A percentile compares a stretch with the other conserved stretches of the same genome.
Evolutionary conservation across 441 rosid species (phyloP).

Genomic region (Flueggea neowawraea): DNA sequence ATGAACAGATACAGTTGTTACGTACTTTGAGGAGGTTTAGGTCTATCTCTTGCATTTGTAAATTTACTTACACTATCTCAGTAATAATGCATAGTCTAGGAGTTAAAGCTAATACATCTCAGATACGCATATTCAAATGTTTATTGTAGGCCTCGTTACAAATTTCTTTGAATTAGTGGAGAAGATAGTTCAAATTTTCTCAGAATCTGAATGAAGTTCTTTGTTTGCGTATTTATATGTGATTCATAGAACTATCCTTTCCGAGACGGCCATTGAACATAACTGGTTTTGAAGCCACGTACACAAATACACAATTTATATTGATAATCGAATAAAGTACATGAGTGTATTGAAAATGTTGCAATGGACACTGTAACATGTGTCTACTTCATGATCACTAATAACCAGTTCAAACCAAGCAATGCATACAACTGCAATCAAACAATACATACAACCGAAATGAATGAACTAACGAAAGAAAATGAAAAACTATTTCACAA

Average conservation of each 20-base stretch:
- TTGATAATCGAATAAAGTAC: background rate
- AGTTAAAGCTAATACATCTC: constrained; percentile 9
- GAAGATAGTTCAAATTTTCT: background rate
- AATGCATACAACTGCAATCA: constrained; percentile 5
- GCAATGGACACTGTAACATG: background rate
- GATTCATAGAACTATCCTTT: background rate
- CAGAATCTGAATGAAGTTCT: no score
- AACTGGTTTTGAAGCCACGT: no score
- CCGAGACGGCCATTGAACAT: background rate
- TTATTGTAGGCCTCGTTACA: constrained; percentile 10
- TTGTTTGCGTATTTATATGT: background rate
- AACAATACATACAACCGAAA: constrained; percentile 11
- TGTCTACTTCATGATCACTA: constrained; percentile 2
- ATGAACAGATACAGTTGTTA: constrained; percentile 9
- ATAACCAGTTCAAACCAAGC: constrained; percentile 5
- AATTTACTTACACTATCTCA: constrained; percentile 13
- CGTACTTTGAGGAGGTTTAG: constrained; percentile 13
- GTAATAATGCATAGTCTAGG: constrained; percentile 13
- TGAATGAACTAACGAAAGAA: constrained; percentile 3
- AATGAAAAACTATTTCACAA: background rate
- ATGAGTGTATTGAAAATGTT: background rate
- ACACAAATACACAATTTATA: background rate
- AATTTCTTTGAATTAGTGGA: constrained; percentile 27
- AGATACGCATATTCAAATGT: constrained; percentile 16
- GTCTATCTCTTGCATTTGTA: constrained; percentile 25